phyloP scores from a whole-genome alignment of 1,284 basidiomycete species.

The Uromyces viciae-fabae region DNA sequence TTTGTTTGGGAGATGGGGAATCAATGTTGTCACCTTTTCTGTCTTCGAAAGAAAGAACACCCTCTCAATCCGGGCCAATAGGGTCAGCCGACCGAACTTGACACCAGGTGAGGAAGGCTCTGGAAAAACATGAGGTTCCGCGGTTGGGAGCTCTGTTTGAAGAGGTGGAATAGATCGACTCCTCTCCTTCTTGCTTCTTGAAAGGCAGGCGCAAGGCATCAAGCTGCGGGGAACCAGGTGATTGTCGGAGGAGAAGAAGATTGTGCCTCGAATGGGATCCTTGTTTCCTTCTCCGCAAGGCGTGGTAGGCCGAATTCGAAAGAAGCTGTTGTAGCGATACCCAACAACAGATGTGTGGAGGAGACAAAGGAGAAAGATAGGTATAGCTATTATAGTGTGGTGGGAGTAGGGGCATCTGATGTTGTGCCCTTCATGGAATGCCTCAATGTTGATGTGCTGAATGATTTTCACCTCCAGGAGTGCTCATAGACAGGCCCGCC shows the following conservation, averaged over 20 bases:
- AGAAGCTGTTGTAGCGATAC: slow-evolving; percentile 3
- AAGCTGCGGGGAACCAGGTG: background rate
- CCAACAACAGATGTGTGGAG: background rate
- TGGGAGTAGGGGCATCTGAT: background rate
- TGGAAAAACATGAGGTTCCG: background rate
- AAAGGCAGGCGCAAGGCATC: slow-evolving; percentile 27
- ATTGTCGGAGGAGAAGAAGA: background rate
- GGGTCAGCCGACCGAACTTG: slow-evolving; percentile 17
- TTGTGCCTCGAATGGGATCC: background rate
- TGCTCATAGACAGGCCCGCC: no score
- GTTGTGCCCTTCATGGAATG: background rate
- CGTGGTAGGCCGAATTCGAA: background rate
- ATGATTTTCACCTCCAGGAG: no score
- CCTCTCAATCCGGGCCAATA: slow-evolving; percentile 10
- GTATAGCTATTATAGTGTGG: no score
- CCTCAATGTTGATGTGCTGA: background rate
- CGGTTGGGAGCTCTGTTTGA: slow-evolving; percentile 11
- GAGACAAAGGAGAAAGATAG: background rate
- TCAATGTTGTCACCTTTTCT: slow-evolving; percentile 12
- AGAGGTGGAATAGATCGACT: slow-evolving; percentile 9
- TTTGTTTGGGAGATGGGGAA: slow-evolving; percentile 6
- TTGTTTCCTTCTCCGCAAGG: background rate
- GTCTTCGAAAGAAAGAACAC: background rate
- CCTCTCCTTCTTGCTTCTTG: slow-evolving; percentile 13
- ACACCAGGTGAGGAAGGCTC: slow-evolving; percentile 9